Conservation (phyloP, 306 rosid species). For the Quercus rubra region DNA sequence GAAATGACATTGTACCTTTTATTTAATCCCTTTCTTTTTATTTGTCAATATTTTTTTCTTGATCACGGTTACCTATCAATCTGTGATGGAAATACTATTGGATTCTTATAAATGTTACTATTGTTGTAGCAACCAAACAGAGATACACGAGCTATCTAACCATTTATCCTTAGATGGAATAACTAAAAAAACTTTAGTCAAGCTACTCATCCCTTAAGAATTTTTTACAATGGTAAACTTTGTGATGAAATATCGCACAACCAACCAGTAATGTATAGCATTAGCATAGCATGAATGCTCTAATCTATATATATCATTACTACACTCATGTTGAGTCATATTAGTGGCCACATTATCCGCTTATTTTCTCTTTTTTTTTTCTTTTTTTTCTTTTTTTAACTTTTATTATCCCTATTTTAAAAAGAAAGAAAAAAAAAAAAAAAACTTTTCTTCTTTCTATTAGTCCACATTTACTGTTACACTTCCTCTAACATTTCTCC, state of each 20-base stretch:
- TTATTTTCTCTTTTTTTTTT: too few relatives aligned
- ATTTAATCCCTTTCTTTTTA: not conserved
- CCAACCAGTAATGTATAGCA: conserved; percentile 21
- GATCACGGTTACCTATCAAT: not conserved
- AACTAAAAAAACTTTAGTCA: conserved; percentile 30
- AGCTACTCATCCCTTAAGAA: conserved; percentile 12
- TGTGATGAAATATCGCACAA: conserved; percentile 12
- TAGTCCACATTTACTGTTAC: too few relatives aligned
- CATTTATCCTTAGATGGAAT: conserved; percentile 25
- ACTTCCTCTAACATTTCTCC: too few relatives aligned
- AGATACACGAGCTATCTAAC: conserved; percentile 20
- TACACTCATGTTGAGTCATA: too few relatives aligned
- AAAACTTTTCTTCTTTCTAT: too few relatives aligned
- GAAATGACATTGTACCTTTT: not conserved
- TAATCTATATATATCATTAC: not conserved
- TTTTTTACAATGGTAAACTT: conserved; percentile 1
- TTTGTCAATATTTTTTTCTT: not conserved
- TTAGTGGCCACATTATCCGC: too few relatives aligned
- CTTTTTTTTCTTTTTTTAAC: too few relatives aligned
- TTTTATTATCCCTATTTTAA: too few relatives aligned
- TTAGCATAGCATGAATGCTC: conserved; percentile 12
- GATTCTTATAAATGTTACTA: conserved; percentile 10
- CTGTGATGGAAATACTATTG: not conserved
- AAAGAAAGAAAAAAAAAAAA: too few relatives aligned
- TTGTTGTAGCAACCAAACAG: conserved; percentile 48